Percentiles rank a stretch among this genome's conserved stretches.
These are phyloP conservation scores for Kalmusia sp. DNA, from an alignment of 2,329 filamentous ascomycete genomes.

Conservation along the genomic window DNA sequence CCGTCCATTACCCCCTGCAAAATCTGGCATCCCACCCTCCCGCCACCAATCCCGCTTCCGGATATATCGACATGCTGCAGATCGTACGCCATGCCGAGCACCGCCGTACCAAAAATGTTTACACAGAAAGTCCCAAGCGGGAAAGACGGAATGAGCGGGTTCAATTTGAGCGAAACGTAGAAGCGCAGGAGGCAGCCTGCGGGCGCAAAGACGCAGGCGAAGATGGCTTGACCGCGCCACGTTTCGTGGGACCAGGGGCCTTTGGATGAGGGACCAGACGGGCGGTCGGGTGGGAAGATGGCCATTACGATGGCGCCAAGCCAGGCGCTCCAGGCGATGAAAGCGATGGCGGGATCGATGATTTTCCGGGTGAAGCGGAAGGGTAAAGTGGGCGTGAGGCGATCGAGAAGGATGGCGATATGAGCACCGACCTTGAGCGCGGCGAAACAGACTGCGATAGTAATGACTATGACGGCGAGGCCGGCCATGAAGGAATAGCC, in stretches of 20 bases:
- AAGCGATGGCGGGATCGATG: slow-evolving; percentile 68
- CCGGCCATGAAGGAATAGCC: slow-evolving; percentile 87
- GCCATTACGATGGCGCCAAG: slow-evolving; percentile 75
- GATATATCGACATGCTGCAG: slow-evolving; percentile 69
- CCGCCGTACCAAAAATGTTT: slow-evolving; percentile 77
- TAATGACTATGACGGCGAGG: slow-evolving; percentile 75
- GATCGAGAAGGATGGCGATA: slow-evolving; percentile 68
- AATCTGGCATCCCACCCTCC: slow-evolving; percentile 53
- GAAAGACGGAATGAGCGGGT: slow-evolving; percentile 70
- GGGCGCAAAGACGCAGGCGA: slow-evolving; percentile 83
- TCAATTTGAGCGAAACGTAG: slow-evolving; percentile 75
- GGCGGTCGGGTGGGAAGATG: slow-evolving; percentile 71
- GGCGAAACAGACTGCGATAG: slow-evolving; percentile 72
- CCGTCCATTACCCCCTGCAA: slow-evolving; percentile 57
- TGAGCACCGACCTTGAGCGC: slow-evolving; percentile 78
- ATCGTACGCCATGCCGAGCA: slow-evolving; percentile 80
- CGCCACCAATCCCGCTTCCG: slow-evolving; percentile 53
- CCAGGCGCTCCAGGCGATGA: slow-evolving; percentile 79
- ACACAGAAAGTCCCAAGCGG: slow-evolving; percentile 86
- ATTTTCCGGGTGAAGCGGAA: slow-evolving; percentile 63
- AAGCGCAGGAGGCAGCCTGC: slow-evolving; percentile 78
- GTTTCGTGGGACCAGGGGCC: slow-evolving; percentile 54
- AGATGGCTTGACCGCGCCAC: slow-evolving; percentile 79
- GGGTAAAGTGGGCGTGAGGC: slow-evolving; percentile 66
- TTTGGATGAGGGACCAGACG: slow-evolving; percentile 19